These are phyloP conservation scores for Daldinia vernicosa DNA, from an alignment of 495 filamentous ascomycete genomes.

Conservation along the genomic window DNA sequence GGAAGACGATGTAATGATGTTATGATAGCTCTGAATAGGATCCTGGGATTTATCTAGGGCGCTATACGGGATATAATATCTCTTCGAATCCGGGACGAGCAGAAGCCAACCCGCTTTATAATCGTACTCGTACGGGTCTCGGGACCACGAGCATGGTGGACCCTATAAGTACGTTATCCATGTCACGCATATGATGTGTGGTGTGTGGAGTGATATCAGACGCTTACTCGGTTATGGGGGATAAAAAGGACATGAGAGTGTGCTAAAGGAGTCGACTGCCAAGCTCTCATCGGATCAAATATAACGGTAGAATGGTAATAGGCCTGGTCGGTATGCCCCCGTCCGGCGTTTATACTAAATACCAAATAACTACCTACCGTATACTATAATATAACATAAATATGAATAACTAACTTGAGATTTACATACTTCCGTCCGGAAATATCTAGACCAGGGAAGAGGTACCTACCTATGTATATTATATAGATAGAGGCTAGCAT, in stretches of 20 bases:
- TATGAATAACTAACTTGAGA: neutral
- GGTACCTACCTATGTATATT: too few species aligned
- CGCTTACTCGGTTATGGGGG: neutral
- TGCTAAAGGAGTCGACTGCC: neutral
- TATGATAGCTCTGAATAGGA: constrained; percentile 32
- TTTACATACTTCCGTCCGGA: neutral
- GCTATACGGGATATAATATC: neutral
- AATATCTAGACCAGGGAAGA: neutral
- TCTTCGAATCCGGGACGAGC: neutral
- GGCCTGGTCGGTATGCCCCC: neutral
- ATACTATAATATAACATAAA: neutral
- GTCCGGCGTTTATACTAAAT: neutral
- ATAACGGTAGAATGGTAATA: neutral
- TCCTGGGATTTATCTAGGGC: neutral
- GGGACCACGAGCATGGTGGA: neutral
- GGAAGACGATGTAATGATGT: constrained; percentile 47
- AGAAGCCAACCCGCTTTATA: neutral
- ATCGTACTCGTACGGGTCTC: neutral
- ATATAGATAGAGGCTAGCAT: too few species aligned
- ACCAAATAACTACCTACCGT: too few species aligned
- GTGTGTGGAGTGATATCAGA: neutral
- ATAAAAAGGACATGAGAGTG: neutral
- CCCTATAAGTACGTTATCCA: neutral
- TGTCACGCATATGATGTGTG: neutral
- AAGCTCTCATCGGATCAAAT: neutral